phyloP scores from a whole-genome alignment of 1,139 yeast genomes.

The Lodderomyces pseudojiufengensis region DNA sequence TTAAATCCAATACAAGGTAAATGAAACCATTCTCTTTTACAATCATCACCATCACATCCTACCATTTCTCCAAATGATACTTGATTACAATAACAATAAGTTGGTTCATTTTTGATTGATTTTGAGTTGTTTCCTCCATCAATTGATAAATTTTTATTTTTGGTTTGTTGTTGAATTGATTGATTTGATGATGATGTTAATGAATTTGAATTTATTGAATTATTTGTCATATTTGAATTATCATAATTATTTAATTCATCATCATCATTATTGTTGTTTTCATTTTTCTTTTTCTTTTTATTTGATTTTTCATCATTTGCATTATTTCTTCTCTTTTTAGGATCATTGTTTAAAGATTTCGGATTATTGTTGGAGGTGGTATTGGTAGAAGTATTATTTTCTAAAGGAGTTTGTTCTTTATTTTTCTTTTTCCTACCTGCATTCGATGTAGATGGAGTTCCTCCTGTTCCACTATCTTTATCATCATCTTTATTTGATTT shows the following conservation, averaged over 20 bases:
- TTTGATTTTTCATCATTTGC: constrained; percentile 1
- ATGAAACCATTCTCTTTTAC: constrained; percentile 96
- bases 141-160: constrained; percentile 8
- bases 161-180: constrained; percentile 1
- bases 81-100: constrained; percentile 94
- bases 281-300: constrained; percentile 2
- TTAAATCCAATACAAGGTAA: constrained; percentile 90
- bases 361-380: background rate
- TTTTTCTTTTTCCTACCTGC: constrained; percentile 24
- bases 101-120: constrained; percentile 52
- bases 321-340: constrained; percentile 4
- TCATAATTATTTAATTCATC: constrained; percentile 3
- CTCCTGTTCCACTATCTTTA: constrained; percentile 5
- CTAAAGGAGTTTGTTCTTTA: constrained; percentile 18
- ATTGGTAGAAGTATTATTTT: constrained; percentile 4
- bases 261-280: constrained; percentile 1
- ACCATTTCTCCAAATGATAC: constrained; percentile 99
- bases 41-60: constrained; percentile 93
- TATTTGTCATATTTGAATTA: constrained; percentile 1
- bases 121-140: background rate
- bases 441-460: constrained; percentile 3
- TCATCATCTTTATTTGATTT: constrained; percentile 51
- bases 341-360: background rate
- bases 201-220: no score
- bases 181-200: no score